These are phyloP conservation scores for Fremontodendron californicum DNA, from an alignment of 345 rosid species.

Conservation along the genomic window DNA sequence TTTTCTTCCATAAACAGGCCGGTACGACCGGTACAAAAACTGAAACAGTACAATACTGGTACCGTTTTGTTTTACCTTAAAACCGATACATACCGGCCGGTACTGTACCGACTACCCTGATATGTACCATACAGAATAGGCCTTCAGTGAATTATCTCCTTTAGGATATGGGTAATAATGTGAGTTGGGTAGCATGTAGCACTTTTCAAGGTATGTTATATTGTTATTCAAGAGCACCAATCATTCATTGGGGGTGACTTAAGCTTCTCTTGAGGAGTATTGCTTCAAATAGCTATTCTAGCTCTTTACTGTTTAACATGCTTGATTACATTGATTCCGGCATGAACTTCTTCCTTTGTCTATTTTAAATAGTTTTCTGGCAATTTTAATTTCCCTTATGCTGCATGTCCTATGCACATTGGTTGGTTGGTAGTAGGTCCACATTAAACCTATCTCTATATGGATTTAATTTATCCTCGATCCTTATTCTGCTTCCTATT, in stretches of 20 bases:
- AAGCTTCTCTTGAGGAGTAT: background rate
- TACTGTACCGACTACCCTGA: no score
- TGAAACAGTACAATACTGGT: no score
- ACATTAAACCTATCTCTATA: background rate
- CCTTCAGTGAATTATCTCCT: background rate
- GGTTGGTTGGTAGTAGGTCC: background rate
- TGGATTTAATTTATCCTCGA: constrained; percentile 5
- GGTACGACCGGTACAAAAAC: no score
- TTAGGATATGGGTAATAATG: background rate
- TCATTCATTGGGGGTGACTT: background rate
- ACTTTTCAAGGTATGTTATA: background rate
- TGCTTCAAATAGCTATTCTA: background rate
- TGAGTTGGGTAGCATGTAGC: background rate
- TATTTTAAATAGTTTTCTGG: no score
- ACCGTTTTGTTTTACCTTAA: no score
- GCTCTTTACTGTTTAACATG: background rate
- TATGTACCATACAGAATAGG: no score
- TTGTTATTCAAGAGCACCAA: background rate
- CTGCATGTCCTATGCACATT: background rate
- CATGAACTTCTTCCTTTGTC: no score
- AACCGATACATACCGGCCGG: no score
- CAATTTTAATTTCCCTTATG: background rate
- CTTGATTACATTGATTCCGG: no score
- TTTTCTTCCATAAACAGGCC: background rate
- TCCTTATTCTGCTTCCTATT: constrained; percentile 15